phyloP scores from a whole-genome alignment of 2,329 filamentous ascomycete genomes.

The Hymenoscyphus salicellus region DNA sequence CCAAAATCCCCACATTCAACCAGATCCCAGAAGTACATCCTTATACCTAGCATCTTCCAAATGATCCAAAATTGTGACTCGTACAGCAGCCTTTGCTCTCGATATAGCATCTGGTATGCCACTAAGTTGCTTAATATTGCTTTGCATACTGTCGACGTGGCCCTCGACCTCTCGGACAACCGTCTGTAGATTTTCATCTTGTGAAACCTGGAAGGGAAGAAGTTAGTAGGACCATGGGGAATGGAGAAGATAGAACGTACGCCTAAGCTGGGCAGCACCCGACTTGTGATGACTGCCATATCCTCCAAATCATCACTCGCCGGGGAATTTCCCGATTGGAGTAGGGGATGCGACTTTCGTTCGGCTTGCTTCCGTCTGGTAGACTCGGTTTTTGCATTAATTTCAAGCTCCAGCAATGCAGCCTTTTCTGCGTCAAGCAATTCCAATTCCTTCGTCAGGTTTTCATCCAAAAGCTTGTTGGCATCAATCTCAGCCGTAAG shows the following conservation, averaged over 20 bases:
- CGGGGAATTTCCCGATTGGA: conserved; percentile 23
- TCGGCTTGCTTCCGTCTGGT: conserved; percentile 47
- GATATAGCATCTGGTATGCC: conserved; percentile 33
- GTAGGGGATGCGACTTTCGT: conserved; percentile 34
- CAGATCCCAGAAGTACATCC: conserved; percentile 32
- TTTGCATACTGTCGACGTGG: conserved; percentile 35
- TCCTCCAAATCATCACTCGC: conserved; percentile 18
- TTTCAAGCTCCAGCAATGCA: conserved; percentile 49
- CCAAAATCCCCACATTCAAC: not conserved
- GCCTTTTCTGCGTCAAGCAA: conserved; percentile 56
- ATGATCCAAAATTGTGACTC: conserved; percentile 33
- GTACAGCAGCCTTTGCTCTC: conserved; percentile 33
- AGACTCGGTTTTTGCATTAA: conserved; percentile 55
- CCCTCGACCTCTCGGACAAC: conserved; percentile 30
- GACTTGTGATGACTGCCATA: conserved; percentile 10
- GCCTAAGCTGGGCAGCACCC: conserved; percentile 14
- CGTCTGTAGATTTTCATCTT: conserved; percentile 30
- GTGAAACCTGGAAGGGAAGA: conserved; percentile 18
- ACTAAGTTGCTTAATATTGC: conserved; percentile 34
- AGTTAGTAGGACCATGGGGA: conserved; percentile 19
- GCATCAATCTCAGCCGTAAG: conserved; percentile 62
- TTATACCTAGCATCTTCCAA: conserved; percentile 32
- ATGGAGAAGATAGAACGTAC: conserved; percentile 22
- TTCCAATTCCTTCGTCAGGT: conserved; percentile 55
- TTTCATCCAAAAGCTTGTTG: conserved; percentile 56